These are phyloP conservation scores for Vitis rupestris DNA, from an alignment of 164 flowering plant species.

Conservation along the genomic window DNA sequence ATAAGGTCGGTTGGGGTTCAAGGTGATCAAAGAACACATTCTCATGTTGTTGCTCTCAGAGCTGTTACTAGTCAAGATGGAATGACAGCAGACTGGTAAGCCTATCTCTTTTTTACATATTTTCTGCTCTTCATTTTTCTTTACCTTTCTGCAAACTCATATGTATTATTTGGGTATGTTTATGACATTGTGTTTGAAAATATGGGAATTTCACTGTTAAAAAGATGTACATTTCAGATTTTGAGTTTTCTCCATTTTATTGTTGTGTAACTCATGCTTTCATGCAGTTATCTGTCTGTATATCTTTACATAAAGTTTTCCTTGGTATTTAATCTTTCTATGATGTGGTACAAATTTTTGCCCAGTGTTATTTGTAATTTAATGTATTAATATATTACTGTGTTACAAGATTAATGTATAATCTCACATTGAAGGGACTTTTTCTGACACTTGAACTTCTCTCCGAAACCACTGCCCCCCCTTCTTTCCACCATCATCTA, in stretches of 20 bases:
- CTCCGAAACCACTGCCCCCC: too few relatives aligned
- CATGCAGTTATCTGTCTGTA: not conserved
- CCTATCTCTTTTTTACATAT: not conserved
- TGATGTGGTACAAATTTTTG: too few relatives aligned
- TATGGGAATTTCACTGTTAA: not conserved
- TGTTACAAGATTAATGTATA: too few relatives aligned
- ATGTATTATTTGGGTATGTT: not conserved
- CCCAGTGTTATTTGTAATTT: too few relatives aligned
- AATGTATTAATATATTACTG: too few relatives aligned
- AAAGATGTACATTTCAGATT: not conserved
- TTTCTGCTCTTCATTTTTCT: not conserved
- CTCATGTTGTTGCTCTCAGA: conserved; percentile 89
- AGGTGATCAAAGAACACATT: conserved; percentile 95
- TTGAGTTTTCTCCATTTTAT: not conserved
- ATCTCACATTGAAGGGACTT: too few relatives aligned
- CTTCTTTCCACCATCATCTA: too few relatives aligned
- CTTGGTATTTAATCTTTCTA: too few relatives aligned
- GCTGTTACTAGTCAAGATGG: conserved; percentile 99
- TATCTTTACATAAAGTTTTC: not conserved
- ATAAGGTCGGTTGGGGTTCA: conserved; percentile 89
- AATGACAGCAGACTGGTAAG: conserved; percentile 98
- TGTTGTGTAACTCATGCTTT: not conserved
- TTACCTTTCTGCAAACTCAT: not conserved
- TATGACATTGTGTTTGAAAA: not conserved
- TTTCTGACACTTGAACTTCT: too few relatives aligned